Conservation (phyloP, 139 green algal species). For the Chlamydomonas sp. region DNA sequence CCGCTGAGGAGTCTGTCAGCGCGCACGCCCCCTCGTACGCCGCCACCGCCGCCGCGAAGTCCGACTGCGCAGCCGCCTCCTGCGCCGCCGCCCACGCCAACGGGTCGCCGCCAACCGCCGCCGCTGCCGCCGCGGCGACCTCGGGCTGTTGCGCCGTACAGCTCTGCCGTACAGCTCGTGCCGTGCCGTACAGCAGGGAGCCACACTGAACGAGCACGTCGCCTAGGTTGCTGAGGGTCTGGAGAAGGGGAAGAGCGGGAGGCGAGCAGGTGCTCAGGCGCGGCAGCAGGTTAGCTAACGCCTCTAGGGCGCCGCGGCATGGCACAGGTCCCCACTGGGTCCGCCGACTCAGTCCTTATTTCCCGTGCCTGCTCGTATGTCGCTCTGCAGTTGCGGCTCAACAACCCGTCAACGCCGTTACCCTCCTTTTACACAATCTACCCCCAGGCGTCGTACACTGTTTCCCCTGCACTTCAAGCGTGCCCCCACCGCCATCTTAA, state of each 20-base stretch:
- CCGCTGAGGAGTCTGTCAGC: slow-evolving; percentile 43
- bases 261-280: not conserved
- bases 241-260: not conserved
- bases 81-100: slow-evolving; percentile 1
- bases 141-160: not conserved
- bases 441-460: too few relatives aligned
- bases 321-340: too few relatives aligned
- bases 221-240: slow-evolving; percentile 67
- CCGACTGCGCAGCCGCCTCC: slow-evolving; percentile 1
- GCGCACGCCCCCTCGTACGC: slow-evolving; percentile 44
- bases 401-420: too few relatives aligned
- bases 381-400: too few relatives aligned
- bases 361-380: too few relatives aligned
- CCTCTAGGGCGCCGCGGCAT: too few relatives aligned
- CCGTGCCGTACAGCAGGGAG: slow-evolving; percentile 22
- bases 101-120: not conserved
- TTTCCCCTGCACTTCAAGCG: too few relatives aligned
- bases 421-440: too few relatives aligned
- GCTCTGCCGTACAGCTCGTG: not conserved
- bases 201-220: slow-evolving; percentile 67
- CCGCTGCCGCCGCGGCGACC: not conserved
- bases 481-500: too few relatives aligned
- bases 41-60: slow-evolving; percentile 21
- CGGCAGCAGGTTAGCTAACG: too few relatives aligned
- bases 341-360: too few relatives aligned